Evolutionary conservation across 2,329 filamentous ascomycete genomes (phyloP), one percentile per base, ranked within the genome.

Genomic region (Tolypocladium inflatum): DNA sequence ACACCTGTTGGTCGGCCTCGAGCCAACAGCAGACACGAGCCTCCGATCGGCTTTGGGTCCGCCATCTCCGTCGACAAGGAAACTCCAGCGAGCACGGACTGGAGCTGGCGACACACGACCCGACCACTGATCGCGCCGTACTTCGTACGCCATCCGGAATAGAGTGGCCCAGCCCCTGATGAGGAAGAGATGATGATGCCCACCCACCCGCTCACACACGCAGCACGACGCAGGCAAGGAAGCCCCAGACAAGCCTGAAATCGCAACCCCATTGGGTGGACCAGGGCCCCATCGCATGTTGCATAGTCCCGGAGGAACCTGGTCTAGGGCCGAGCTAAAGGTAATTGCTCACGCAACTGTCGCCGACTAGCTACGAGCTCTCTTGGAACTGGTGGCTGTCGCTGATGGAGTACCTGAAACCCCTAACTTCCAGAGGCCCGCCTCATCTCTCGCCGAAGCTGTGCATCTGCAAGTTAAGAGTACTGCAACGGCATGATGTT

Each of bases 371-470:
- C 26, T 17, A n/a, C 30, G 30, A 19, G 23, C 30, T 23, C 30
- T 38, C 15, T 17, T n/a, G 35, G 48, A 23, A 33, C 10, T 8
- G 45, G 45, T 37, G 41, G 11, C 30, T 21, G 48, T 51, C 6
- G 48, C 55, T 45, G 37, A 43, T 39, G 55, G 55, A 26, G 55
- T 42, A 54, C 55, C 55, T 50, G 55, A 57, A 42, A 51, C 45
- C 37, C 45, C 37, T 43, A 35, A 37, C 41, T 17, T 42, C n/a
- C 23, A 19, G 21, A 37, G 54, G 21, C 54, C 54, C 54, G 45
- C 39, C 35, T 56, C 55, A 56, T 51, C 43, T 56, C 55, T 56
- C 55, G 41, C 17, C n/a, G 35, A 51, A 35, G 19, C 48, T 17
- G 26, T 33, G 26, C 26, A 35, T n/a, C 48, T 30, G 45, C 13